These are phyloP conservation scores for Clavispora carvajalis DNA, from an alignment of 805 yeast species.

Conservation along the genomic window DNA sequence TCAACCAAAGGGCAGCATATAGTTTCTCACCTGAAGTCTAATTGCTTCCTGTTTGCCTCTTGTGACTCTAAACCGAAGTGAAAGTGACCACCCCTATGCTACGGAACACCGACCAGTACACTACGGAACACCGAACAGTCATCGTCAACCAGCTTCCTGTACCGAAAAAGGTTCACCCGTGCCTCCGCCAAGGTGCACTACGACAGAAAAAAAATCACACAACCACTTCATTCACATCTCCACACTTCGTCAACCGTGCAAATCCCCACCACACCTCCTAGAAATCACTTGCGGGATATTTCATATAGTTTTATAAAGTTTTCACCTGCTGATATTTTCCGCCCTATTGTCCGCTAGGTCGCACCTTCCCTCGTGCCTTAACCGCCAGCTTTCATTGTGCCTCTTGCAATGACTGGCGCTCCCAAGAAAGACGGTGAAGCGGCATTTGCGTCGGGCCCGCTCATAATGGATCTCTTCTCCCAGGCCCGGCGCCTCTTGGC, in stretches of 20 bases:
- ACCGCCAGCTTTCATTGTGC: background rate
- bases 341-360: background rate
- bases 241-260: no score
- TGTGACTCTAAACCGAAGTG: no score
- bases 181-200: background rate
- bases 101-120: no score
- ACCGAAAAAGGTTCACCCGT: background rate
- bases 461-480: slow-evolving; percentile 36
- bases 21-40: no score
- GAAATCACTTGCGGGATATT: no score
- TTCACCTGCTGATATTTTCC: background rate
- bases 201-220: background rate
- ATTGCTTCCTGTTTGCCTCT: no score
- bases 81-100: no score
- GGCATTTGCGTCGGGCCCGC: slow-evolving; percentile 22
- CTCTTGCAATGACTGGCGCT: slow-evolving; percentile 1
- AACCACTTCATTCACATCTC: background rate
- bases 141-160: no score
- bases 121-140: no score
- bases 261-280: background rate
- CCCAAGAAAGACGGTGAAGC: slow-evolving; percentile 4
- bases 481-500: slow-evolving; percentile 37
- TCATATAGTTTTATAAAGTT: no score
- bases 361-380: background rate
- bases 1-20: no score